Base-by-base conservation (phyloP, 129 eudicot genomes). In the Flaveria brownii region DNA sequence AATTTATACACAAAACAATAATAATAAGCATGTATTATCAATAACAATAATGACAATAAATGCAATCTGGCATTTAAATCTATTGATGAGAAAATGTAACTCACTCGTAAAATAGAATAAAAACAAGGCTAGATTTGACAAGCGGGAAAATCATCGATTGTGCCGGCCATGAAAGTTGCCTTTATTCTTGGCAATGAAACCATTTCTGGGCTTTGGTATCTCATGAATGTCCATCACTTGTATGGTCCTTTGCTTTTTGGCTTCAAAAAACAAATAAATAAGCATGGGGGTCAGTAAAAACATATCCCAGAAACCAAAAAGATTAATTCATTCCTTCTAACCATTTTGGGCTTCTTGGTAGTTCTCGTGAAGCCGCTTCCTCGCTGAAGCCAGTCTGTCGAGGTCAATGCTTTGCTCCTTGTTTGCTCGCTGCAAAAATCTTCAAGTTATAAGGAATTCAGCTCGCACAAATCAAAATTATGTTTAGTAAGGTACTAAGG, bases 211-310 rank as follows among this genome's bases (percentile, higher is more conserved):
- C 76, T 88, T 94, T 25, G 98, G 98, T 61, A 94, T 85, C 86
- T 94, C 98, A 77, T 88, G 97, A 72, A 94, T 88, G 77, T 91
- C 98, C 98, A 94, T 89, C 85, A 94, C 90, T 74, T 94, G 98
- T 81, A 94, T 91, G 61, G 85, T 91, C 83, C 97, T 88, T 84
- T 94, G 98, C 90, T 87, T 94, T 91, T 87, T 91, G 46, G 98
- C 98, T 90, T 87, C 85, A 84, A n/a, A 65, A 26, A 62, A 62
- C 0, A 3, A 15, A 14, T 0, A 62, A 26, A 4, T 25, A 11
- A 60, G 78, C 36, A 83, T 57, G 36, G 36, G 67, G 57, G 4
- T 30, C 6, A 22, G 72, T 54, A 67, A 43, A 45, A 65, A 74
- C 22, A 64, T 45, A 64, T 30, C 47, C 64, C 13, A 41, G 33